Evolutionary conservation across 1,139 yeast genomes (phyloP).

Genomic region (Candida tetrigidarum): DNA sequence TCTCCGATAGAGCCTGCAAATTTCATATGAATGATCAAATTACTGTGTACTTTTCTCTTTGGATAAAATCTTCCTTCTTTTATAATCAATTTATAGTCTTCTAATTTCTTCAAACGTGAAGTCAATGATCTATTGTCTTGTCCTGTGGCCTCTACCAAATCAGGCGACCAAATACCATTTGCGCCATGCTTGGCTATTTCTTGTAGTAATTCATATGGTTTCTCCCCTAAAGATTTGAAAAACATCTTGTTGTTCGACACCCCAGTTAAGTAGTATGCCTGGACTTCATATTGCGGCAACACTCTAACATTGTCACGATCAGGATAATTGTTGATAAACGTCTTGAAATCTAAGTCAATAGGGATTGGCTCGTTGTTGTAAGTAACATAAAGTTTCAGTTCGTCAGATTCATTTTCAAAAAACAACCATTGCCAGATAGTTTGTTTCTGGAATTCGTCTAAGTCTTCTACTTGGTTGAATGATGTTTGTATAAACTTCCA

Average conservation of each 20-base stretch:
- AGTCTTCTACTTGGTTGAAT: conserved; percentile 19
- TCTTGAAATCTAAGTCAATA: conserved; percentile 24
- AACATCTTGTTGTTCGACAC: conserved; percentile 36
- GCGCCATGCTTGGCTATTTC: conserved; percentile 59
- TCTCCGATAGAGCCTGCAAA: conserved; percentile 29
- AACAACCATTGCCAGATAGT: conserved; percentile 48
- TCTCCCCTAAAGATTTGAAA: conserved; percentile 41
- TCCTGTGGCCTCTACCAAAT: conserved; percentile 55
- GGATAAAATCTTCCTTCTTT: conserved; percentile 45
- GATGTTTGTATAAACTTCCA: conserved; percentile 32
- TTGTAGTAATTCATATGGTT: conserved; percentile 44
- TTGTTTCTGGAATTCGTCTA: conserved; percentile 41
- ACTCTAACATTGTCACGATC: conserved; percentile 22
- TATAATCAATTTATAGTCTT: conserved; percentile 50
- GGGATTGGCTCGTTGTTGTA: conserved; percentile 21
- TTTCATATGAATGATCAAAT: conserved; percentile 48
- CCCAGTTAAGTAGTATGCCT: conserved; percentile 47
- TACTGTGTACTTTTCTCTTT: conserved; percentile 52
- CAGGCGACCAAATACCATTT: conserved; percentile 61
- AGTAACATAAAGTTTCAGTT: conserved; percentile 24
- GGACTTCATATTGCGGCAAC: conserved; percentile 42
- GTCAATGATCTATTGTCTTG: conserved; percentile 79
- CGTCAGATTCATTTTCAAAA: conserved; percentile 22
- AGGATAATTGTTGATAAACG: conserved; percentile 23
- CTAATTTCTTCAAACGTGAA: conserved; percentile 58